Conservation (phyloP, 257 asterid species). For the Solanum medicagineum region DNA sequence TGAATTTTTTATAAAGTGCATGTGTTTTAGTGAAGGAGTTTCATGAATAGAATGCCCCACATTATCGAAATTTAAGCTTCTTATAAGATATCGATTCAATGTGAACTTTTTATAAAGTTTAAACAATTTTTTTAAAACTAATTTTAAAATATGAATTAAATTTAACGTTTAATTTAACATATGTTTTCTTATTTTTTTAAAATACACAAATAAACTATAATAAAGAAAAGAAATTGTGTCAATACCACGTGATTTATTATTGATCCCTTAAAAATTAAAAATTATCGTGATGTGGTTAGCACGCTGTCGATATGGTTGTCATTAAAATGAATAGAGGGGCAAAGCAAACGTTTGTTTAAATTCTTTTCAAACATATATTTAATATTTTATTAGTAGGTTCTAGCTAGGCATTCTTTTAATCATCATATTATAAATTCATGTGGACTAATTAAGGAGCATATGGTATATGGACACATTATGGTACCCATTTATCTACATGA, state of each 20-base stretch:
- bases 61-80: too few relatives aligned
- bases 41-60: too few relatives aligned
- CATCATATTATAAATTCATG: not conserved
- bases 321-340: not conserved
- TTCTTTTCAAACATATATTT: not conserved
- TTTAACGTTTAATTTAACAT: too few relatives aligned
- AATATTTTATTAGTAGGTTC: not conserved
- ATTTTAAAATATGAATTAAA: too few relatives aligned
- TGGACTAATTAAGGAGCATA: not conserved
- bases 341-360: not conserved
- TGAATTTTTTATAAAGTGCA: too few relatives aligned
- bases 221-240: not conserved
- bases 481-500: not conserved
- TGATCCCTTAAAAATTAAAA: not conserved
- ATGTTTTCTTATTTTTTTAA: not conserved
- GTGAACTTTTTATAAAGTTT: too few relatives aligned
- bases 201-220: not conserved
- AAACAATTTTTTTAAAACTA: too few relatives aligned
- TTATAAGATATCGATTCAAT: too few relatives aligned
- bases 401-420: not conserved
- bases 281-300: not conserved
- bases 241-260: not conserved
- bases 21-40: not conserved
- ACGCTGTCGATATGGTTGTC: not conserved
- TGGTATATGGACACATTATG: not conserved